phyloP scores from a whole-genome alignment of 2,329 filamentous ascomycete species.

The Eutypa lata region DNA sequence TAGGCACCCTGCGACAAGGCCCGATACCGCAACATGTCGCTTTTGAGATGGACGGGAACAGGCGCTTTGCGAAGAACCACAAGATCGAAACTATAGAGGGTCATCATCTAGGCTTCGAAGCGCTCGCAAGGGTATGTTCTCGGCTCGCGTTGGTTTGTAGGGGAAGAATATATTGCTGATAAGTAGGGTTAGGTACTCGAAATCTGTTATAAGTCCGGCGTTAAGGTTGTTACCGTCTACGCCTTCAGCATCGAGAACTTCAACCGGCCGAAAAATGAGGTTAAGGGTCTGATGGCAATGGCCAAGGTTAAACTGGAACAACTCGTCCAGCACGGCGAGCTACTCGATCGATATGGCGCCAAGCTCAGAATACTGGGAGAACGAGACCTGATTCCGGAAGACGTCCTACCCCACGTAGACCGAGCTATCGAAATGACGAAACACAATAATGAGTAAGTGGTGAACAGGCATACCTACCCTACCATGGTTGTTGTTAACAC shows the following conservation, averaged over 20 bases:
- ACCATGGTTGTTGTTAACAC: slow-evolving; percentile 5
- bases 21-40: slow-evolving; percentile 92
- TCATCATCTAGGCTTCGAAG: slow-evolving; percentile 93
- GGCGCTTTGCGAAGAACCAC: slow-evolving; percentile 84
- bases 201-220: slow-evolving; percentile 96
- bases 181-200: slow-evolving; percentile 70
- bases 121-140: slow-evolving; percentile 71
- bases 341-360: slow-evolving; percentile 90
- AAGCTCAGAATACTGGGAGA: slow-evolving; percentile 83
- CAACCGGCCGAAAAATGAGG: slow-evolving; percentile 93
- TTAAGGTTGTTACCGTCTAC: slow-evolving; percentile 96
- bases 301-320: slow-evolving; percentile 93
- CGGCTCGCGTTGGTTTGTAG: not conserved
- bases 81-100: slow-evolving; percentile 96
- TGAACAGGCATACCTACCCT: not conserved
- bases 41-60: slow-evolving; percentile 99
- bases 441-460: slow-evolving; percentile 70
- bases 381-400: slow-evolving; percentile 75
- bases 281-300: slow-evolving; percentile 96
- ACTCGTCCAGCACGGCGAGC: slow-evolving; percentile 85
- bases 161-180: slow-evolving; percentile 10
- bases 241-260: slow-evolving; percentile 99
- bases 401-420: slow-evolving; percentile 87
- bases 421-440: slow-evolving; percentile 82
- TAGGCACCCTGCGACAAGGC: slow-evolving; percentile 84